Evolutionary conservation across 2,329 filamentous ascomycete species (phyloP).

Genomic region (Pestalotiopsis sp.): DNA sequence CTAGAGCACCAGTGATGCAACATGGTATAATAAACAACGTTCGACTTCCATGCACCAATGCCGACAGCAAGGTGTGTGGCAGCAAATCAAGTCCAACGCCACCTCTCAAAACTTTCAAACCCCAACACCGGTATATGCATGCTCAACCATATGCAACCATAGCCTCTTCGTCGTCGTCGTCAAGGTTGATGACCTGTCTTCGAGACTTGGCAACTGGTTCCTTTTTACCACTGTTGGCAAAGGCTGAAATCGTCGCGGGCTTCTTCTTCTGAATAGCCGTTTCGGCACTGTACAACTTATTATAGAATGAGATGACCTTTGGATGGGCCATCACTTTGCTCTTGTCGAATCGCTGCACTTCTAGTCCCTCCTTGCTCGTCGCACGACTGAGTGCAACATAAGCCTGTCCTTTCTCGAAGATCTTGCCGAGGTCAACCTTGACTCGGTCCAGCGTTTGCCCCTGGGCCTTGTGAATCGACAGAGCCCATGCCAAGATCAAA

Average conservation of each 20-base stretch:
- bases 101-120: constrained; percentile 5
- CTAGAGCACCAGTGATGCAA: not conserved
- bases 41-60: not conserved
- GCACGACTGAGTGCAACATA: constrained; percentile 96
- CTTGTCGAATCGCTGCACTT: constrained; percentile 87
- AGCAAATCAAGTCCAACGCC: not conserved
- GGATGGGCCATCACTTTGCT: constrained; percentile 93
- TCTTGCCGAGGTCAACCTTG: constrained; percentile 87
- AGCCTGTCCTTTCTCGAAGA: constrained; percentile 97
- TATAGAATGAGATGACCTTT: constrained; percentile 83
- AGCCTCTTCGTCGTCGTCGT: constrained; percentile 52
- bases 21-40: not conserved
- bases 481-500: constrained; percentile 92
- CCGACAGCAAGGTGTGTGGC: not conserved
- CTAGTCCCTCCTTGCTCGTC: constrained; percentile 82
- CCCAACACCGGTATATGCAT: constrained; percentile 11
- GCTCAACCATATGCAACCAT: constrained; percentile 47
- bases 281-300: constrained; percentile 76
- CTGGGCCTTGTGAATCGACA: constrained; percentile 98
- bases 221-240: constrained; percentile 37
- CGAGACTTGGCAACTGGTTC: constrained; percentile 19
- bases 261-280: constrained; percentile 41
- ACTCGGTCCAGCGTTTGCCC: constrained; percentile 93
- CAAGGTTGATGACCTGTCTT: constrained; percentile 33
- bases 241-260: constrained; percentile 40